These are phyloP conservation scores for Westerdykella aurantiaca DNA, from an alignment of 2,329 filamentous ascomycete species.

Conservation along the genomic window DNA sequence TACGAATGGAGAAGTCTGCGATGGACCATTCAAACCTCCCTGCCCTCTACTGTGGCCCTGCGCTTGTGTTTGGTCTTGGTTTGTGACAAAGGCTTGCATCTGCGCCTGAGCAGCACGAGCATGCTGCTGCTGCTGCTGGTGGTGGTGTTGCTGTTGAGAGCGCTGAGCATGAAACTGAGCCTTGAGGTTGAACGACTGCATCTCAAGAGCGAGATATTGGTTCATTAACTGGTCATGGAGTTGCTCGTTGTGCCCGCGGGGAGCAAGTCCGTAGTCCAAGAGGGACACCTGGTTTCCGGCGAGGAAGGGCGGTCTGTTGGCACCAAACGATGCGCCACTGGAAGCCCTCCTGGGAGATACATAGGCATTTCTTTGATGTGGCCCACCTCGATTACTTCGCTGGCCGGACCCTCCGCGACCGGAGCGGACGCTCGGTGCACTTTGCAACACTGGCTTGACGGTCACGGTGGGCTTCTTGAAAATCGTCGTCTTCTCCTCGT, in stretches of 20 bases:
- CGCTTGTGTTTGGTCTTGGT: conserved; percentile 19
- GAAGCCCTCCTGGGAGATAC: conserved; percentile 48
- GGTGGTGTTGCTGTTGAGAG: conserved; percentile 23
- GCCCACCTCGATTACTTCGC: conserved; percentile 43
- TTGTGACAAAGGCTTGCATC: conserved; percentile 34
- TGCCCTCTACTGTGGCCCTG: conserved; percentile 13
- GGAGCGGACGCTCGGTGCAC: conserved; percentile 44
- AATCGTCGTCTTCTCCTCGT: conserved; percentile 59
- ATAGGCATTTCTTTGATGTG: conserved; percentile 44
- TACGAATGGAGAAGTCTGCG: conserved; percentile 34
- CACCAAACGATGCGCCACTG: conserved; percentile 48
- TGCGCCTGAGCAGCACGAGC: conserved; percentile 33
- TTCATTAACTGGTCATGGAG: conserved; percentile 46
- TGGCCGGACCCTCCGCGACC: conserved; percentile 42
- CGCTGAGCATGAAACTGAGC: conserved; percentile 34
- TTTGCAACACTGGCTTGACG: conserved; percentile 51
- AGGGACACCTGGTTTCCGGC: conserved; percentile 11
- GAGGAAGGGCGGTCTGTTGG: conserved; percentile 35
- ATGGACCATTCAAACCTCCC: conserved; percentile 36
- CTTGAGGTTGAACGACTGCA: conserved; percentile 35
- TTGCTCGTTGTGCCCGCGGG: conserved; percentile 37
- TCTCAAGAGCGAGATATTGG: conserved; percentile 44
- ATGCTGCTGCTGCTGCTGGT: conserved; percentile 36
- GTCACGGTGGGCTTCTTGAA: conserved; percentile 51
- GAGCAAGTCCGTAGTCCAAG: conserved; percentile 41